Evolutionary conservation across 805 yeast genomes (phyloP).

Genomic region (Scheffersomyces lignosus): DNA sequence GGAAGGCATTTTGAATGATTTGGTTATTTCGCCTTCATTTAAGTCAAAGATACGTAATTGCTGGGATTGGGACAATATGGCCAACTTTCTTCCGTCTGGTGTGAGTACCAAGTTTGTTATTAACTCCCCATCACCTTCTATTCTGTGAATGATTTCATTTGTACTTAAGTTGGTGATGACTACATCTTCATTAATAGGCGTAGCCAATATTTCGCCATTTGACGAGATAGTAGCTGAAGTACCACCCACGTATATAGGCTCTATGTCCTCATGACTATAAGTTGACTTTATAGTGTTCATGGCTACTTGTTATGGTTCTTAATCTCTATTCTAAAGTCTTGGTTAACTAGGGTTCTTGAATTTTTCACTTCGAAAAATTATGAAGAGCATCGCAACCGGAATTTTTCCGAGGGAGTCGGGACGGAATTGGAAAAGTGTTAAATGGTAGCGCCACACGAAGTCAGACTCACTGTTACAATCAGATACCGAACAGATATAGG

Average conservation of each 20-base stretch:
- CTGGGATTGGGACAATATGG: slow-evolving; percentile 80
- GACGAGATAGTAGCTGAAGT: slow-evolving; percentile 67
- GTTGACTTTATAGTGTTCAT: slow-evolving; percentile 36
- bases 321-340: not conserved
- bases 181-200: slow-evolving; percentile 77
- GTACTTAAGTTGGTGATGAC: slow-evolving; percentile 64
- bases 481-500: too few species aligned
- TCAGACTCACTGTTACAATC: too few species aligned
- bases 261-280: slow-evolving; percentile 50
- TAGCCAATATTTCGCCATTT: slow-evolving; percentile 60
- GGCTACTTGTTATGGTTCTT: not conserved
- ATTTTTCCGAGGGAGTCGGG: too few species aligned
- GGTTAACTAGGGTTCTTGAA: slow-evolving; percentile 4
- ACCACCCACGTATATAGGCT: slow-evolving; percentile 88
- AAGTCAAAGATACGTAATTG: slow-evolving; percentile 67
- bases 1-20: slow-evolving; percentile 62
- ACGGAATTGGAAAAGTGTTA: too few species aligned
- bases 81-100: slow-evolving; percentile 70
- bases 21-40: slow-evolving; percentile 39
- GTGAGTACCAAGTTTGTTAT: slow-evolving; percentile 75
- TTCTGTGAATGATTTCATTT: slow-evolving; percentile 54
- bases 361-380: slow-evolving; percentile 8
- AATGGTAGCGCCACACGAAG: too few species aligned
- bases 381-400: slow-evolving; percentile 11
- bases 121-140: slow-evolving; percentile 84